These are phyloP conservation scores for Corinectria fuckeliana DNA, from an alignment of 2,329 filamentous ascomycete species.

Conservation along the genomic window DNA sequence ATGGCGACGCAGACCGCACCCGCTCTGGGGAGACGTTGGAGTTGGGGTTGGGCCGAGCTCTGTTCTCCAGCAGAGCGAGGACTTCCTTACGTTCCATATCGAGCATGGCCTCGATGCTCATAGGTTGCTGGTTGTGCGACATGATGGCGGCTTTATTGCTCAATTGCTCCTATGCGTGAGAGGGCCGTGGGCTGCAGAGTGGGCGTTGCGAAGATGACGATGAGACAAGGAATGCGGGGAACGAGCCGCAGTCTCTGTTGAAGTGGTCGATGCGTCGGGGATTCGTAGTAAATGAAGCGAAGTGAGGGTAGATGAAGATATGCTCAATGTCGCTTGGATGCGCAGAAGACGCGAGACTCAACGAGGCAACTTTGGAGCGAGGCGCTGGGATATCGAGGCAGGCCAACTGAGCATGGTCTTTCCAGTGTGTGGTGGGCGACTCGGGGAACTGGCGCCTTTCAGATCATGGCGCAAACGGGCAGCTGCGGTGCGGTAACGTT, in stretches of 20 bases:
- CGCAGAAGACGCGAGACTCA: conserved; percentile 19
- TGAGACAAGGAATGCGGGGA: conserved; percentile 16
- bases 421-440: background rate
- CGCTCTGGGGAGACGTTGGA: conserved; percentile 40
- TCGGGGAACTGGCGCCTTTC: conserved; percentile 13
- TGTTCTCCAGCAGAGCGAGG: conserved; percentile 69
- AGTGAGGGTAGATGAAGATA: background rate
- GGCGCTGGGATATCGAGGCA: conserved; percentile 15
- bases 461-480: conserved; percentile 18
- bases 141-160: conserved; percentile 34
- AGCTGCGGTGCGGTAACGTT: background rate
- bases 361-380: conserved; percentile 14
- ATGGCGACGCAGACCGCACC: conserved; percentile 59
- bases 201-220: background rate
- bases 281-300: background rate
- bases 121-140: conserved; percentile 51
- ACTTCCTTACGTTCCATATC: conserved; percentile 81
- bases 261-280: conserved; percentile 1
- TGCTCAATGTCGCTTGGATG: conserved; percentile 5
- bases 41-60: conserved; percentile 39
- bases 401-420: conserved; percentile 28
- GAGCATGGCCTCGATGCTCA: conserved; percentile 79
- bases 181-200: background rate
- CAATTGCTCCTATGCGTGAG: conserved; percentile 3
- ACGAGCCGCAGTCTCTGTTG: background rate